Conservation (phyloP, 2,329 filamentous ascomycete genomes). For the Talaromyces sp. region DNA sequence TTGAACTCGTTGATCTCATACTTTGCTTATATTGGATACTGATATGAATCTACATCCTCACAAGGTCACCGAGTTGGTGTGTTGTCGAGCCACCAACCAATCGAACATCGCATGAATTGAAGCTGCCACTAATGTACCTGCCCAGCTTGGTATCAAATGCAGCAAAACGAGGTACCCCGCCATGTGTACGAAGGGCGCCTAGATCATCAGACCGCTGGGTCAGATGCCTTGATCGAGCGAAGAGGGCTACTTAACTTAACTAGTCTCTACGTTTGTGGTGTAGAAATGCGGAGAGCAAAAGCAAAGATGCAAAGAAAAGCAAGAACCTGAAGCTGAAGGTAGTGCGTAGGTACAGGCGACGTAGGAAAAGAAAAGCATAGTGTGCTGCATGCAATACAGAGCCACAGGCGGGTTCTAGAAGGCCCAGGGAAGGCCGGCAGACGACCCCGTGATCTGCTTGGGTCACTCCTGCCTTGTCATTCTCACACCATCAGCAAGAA, state of each 20-base stretch:
- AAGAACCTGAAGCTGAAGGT: background rate
- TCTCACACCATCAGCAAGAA: background rate
- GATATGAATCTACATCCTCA: background rate
- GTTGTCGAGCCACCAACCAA: slow-evolving; percentile 11
- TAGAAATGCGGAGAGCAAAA: slow-evolving; percentile 1
- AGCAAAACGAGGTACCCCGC: background rate
- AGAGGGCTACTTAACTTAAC: background rate
- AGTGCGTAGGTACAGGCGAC: background rate
- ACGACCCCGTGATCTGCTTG: background rate
- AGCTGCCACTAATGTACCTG: background rate
- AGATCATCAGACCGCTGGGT: background rate
- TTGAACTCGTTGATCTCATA: background rate
- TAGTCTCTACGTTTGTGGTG: background rate
- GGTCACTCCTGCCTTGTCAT: background rate
- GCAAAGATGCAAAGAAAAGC: background rate
- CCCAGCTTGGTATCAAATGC: background rate
- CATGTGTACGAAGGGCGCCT: background rate
- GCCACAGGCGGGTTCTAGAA: slow-evolving; percentile 3
- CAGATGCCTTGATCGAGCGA: background rate
- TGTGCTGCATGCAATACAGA: background rate
- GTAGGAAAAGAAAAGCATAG: background rate
- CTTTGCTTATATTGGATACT: background rate
- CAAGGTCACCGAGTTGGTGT: background rate
- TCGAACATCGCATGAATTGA: slow-evolving; percentile 3
- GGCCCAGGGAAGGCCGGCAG: background rate